A percentile compares a stretch with the other conserved stretches of the same genome.
Conservation (phyloP, 257 asterid species). For the Nicotiana undulata region DNA sequence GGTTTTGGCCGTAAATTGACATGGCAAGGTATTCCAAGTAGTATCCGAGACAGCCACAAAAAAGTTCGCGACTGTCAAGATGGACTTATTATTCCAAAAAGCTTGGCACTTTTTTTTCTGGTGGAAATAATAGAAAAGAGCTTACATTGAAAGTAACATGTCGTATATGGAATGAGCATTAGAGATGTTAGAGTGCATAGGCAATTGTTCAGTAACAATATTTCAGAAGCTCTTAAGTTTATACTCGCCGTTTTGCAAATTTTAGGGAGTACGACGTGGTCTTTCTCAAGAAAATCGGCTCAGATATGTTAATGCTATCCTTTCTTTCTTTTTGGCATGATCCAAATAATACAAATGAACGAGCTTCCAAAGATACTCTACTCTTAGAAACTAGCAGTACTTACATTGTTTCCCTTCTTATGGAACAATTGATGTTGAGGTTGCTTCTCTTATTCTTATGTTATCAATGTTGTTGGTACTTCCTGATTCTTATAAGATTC, state of each 20-base stretch:
- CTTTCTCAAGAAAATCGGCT: no score
- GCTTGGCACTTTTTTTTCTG: conserved; percentile 67
- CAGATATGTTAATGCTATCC: no score
- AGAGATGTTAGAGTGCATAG: neutral
- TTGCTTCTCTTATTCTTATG: no score
- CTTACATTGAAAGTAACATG: conserved; percentile 75
- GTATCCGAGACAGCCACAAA: conserved; percentile 68
- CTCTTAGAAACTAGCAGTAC: no score
- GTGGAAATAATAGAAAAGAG: conserved; percentile 51
- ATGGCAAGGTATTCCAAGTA: conserved; percentile 93
- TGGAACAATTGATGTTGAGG: no score
- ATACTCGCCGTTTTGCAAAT: neutral
- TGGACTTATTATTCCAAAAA: conserved; percentile 66
- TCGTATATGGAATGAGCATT: conserved; percentile 60
- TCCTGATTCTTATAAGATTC: no score
- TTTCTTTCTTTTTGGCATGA: no score
- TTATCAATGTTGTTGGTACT: no score
- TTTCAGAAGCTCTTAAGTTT: neutral
- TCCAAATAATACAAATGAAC: no score
- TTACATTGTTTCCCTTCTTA: no score
- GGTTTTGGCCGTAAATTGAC: conserved; percentile 53
- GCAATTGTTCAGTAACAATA: neutral
- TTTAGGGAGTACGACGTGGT: no score
- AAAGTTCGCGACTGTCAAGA: conserved; percentile 75
- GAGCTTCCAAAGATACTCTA: no score